These are phyloP conservation scores for Tausonia pullulans DNA, from an alignment of 1,284 basidiomycete species.

Conservation along the genomic window DNA sequence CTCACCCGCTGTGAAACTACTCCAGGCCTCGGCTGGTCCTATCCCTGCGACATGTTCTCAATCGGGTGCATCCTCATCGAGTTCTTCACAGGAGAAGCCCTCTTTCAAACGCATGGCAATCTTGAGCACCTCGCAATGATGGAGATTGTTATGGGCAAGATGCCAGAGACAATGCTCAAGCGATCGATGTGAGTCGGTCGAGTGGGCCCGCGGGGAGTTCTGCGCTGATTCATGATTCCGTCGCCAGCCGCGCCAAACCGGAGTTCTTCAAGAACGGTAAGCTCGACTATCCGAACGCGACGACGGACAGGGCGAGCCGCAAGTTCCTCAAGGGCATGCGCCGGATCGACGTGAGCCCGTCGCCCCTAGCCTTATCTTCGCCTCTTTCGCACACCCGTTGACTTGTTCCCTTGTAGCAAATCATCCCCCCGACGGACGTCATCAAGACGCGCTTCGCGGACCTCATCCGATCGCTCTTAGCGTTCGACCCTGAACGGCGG, in stretches of 20 bases:
- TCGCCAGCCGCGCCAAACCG: conserved; percentile 55
- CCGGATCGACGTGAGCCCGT: conserved; percentile 51
- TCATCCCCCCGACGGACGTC: conserved; percentile 63
- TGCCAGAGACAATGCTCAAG: too few species aligned
- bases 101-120: conserved; percentile 99
- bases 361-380: not conserved
- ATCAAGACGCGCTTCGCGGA: conserved; percentile 54
- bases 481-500: conserved; percentile 80
- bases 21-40: conserved; percentile 90
- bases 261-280: conserved; percentile 83
- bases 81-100: conserved; percentile 92
- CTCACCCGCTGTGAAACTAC: not conserved
- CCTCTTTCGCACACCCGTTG: not conserved
- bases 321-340: conserved; percentile 87
- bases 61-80: conserved; percentile 98
- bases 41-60: conserved; percentile 96
- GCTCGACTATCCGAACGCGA: conserved; percentile 84
- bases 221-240: too few species aligned
- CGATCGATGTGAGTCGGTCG: too few species aligned
- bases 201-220: too few species aligned
- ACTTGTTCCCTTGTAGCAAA: conserved; percentile 46
- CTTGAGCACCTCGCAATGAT: conserved; percentile 99
- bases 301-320: conserved; percentile 75
- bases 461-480: conserved; percentile 73
- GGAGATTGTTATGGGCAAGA: conserved; percentile 96